phyloP scores from a whole-genome alignment of 768 basidiomycete species.

The Russula emetica region DNA sequence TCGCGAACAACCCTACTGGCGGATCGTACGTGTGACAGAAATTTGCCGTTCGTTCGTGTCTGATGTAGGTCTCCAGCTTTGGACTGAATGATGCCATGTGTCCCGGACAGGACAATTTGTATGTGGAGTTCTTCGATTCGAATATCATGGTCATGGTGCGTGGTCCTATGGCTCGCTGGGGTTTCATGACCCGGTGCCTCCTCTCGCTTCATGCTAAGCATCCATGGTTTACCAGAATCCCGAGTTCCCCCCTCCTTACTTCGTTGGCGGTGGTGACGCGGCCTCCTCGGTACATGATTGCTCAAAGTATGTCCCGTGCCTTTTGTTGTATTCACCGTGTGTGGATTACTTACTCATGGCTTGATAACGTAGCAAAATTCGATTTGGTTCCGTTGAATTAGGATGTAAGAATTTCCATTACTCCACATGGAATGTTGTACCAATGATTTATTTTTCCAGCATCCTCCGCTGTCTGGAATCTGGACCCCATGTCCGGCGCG shows the following conservation, averaged over 20 bases:
- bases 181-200: too few relatives aligned
- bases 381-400: background rate
- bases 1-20: background rate
- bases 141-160: background rate
- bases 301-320: background rate
- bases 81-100: background rate
- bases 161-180: background rate
- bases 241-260: background rate
- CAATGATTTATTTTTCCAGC: background rate
- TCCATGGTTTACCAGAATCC: background rate
- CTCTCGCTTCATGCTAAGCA: background rate
- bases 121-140: background rate
- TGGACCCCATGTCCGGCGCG: background rate
- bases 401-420: constrained; percentile 6
- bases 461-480: background rate
- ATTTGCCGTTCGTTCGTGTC: background rate
- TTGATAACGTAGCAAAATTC: background rate
- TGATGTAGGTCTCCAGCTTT: background rate
- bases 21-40: background rate
- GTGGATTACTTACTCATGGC: background rate
- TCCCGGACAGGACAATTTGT: background rate
- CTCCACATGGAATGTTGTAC: background rate
- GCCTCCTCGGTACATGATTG: background rate
- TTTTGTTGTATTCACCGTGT: background rate
- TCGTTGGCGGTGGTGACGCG: background rate